These are phyloP conservation scores for Entomortierella parvispora DNA, from an alignment of 192 early-diverging fungal species.

Conservation along the genomic window DNA sequence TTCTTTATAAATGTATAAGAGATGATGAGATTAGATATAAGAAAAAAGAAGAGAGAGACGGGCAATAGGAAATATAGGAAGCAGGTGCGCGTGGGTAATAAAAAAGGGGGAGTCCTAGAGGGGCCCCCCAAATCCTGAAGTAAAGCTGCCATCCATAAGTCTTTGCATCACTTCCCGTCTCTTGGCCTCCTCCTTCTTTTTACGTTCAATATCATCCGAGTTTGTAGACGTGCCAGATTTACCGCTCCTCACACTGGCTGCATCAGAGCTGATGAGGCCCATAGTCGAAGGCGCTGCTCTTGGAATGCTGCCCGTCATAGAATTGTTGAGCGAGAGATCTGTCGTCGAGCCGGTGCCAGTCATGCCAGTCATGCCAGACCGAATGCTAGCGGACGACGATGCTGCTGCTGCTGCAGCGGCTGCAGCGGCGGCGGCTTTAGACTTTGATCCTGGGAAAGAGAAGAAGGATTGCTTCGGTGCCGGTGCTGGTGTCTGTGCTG, in stretches of 20 bases:
- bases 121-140: background rate
- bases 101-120: no score
- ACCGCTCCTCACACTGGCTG: no score
- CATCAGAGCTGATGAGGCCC: background rate
- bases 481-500: constrained; percentile 8
- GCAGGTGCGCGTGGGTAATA: no score
- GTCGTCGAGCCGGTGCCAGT: background rate
- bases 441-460: constrained; percentile 47
- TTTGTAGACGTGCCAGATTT: no score
- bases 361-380: constrained; percentile 14
- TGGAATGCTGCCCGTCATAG: background rate
- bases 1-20: no score
- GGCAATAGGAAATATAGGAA: no score
- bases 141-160: no score
- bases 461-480: constrained; percentile 39
- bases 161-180: no score
- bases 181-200: no score
- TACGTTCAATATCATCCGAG: no score
- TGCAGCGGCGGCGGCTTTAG: constrained; percentile 19
- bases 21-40: no score
- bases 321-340: background rate
- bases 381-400: constrained; percentile 17
- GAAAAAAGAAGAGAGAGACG: no score
- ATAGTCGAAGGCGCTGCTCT: constrained; percentile 7
- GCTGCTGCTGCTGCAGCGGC: background rate